Evolutionary conservation across 2,329 filamentous ascomycete species (phyloP), one percentile per base, ranked within the genome.

Genomic region (Pseudocercospora fijiensis): DNA sequence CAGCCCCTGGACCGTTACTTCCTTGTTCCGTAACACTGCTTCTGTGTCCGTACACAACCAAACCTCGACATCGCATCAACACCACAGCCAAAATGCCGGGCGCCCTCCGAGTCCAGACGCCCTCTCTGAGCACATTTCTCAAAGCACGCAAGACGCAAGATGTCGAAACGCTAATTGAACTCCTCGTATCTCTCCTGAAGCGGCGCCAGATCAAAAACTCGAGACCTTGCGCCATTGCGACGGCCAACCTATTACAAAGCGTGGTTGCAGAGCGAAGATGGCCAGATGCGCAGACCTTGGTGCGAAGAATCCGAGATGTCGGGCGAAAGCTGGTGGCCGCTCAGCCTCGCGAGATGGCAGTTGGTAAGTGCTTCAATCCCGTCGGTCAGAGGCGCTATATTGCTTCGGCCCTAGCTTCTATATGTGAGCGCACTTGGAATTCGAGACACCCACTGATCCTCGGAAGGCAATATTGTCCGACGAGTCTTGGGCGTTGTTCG

Each of bases 401-500:
- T 3, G 33, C 6, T 16, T 4, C 13, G 13, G 13, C n/a, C 13
- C 13, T 18, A 7, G 37, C 16, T 18, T 41, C 37, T 41, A n/a
- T 18, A 41, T 41, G 0, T 7, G 16, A 8, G 16, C 16, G 16
- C n/a, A n/a, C n/a, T n/a, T n/a, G n/a, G n/a, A n/a, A n/a, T n/a
- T n/a, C n/a, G n/a, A n/a, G n/a, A n/a, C 37, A n/a, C 16, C 1
- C 3, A n/a, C 37, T 41, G 37, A 41, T n/a, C 0, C n/a, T 41
- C 2, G 6, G 7, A 41, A 41, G 37, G 92, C 58, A 99, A 99
- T 74, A 93, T 99, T 70, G 91, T 97, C 53, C 88, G 93, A 65
- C 88, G 95, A 66, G 90, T 98, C 2, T 82, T 99, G 41, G 91
- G 92, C 49, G 84, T 99, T 67, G 95, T 99, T 68, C 88, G 95